Conservation (phyloP, 148 eudicot species). For the Simmondsia chinensis region DNA sequence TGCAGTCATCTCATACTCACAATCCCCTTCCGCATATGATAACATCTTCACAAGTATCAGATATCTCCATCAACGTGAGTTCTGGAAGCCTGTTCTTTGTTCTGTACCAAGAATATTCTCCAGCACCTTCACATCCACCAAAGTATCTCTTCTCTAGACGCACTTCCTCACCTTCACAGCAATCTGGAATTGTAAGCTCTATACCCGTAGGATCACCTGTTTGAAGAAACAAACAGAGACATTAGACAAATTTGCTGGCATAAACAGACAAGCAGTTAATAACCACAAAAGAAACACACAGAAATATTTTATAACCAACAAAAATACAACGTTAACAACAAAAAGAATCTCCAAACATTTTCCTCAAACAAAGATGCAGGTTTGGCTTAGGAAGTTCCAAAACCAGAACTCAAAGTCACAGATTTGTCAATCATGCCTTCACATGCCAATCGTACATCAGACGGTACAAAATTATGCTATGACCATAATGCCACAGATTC, state of each 20-base stretch:
- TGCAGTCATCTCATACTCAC: conserved; percentile 34
- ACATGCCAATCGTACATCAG: too few species aligned
- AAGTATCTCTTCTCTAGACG: conserved; percentile 67
- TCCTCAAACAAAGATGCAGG: too few species aligned
- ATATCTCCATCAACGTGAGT: conserved; percentile 36
- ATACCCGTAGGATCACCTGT: conserved; percentile 84
- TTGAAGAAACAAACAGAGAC: background rate
- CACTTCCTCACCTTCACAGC: conserved; percentile 62
- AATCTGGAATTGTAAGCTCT: conserved; percentile 61
- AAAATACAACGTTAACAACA: too few species aligned
- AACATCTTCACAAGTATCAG: conserved; percentile 32
- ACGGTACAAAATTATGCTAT: too few species aligned
- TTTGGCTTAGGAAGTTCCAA: too few species aligned
- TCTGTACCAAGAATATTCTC: conserved; percentile 79
- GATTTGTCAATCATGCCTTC: too few species aligned
- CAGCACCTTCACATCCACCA: conserved; percentile 86
- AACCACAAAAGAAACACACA: background rate
- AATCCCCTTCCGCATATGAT: conserved; percentile 41
- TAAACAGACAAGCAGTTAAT: background rate
- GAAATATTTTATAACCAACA: too few species aligned
- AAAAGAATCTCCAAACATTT: too few species aligned
- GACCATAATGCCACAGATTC: too few species aligned
- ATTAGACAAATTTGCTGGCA: background rate
- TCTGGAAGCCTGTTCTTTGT: conserved; percentile 44
- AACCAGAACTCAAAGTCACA: too few species aligned